Base-by-base conservation (phyloP, 805 yeast genomes). In the Kodamaea kaohsiungensis region DNA sequence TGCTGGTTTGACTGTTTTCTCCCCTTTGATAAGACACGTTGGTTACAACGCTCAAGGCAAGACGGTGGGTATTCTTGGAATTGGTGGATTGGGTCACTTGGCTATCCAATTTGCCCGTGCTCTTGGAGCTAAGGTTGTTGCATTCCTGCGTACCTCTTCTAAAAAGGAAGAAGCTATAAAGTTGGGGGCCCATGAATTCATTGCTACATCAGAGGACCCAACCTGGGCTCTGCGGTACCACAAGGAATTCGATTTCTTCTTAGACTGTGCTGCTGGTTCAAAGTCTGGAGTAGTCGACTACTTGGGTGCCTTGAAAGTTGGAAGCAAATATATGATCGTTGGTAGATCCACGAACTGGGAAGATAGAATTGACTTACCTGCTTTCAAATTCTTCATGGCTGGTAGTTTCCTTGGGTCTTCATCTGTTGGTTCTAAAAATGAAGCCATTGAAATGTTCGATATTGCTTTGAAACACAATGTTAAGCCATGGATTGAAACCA, bases 11-110 rank as follows among this genome's bases (percentile, higher is more conserved):
- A 82, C 85, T 7, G 81, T 77, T 16, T 82, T 70, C 60, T 78
- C 82, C 22, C 86, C 86, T 22, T 66, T 81, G 58, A 71, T 69
- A 33, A 73, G 81, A 67, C 82, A 79, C 52, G 76, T 61, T 7
- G 66, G 66, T 46, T 46, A 59, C 22, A 56, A 63, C 39, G 64
- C 59, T 45, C 55, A 65, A 5, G 75, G 77, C 18, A 73, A 73
- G 46, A 77, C 71, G 45, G 86, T 85, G 50, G 89, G 86, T 43
- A 69, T 85, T 53, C 77, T 81, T 54, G 89, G 88, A 52, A 76
- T 85, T 55, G 89, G 89, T 50, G 89, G 89, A 35, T 76, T 85
- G 53, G 89, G 89, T 46, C 86, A 83, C 72, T 75, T 83, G 75
- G 86, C 79, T 15, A 66, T 85, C 51, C 76, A 78, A 65, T 81